Evolutionary conservation across 495 filamentous ascomycete genomes (phyloP), one percentile per base, ranked within the genome.

Genomic region (Penicillium nucicola): DNA sequence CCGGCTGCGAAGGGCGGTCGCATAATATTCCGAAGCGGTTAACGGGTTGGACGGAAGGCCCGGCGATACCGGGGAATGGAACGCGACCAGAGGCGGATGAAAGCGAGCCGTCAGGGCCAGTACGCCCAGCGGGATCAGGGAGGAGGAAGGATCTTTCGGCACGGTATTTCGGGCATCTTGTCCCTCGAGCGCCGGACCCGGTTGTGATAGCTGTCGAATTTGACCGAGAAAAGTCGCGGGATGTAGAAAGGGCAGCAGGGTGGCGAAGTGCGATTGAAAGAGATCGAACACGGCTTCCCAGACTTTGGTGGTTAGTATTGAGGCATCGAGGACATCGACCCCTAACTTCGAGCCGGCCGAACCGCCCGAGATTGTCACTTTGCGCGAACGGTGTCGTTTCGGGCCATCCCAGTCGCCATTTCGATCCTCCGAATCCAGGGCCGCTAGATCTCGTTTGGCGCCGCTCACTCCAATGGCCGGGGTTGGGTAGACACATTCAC

Each of bases 221-320:
- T 86, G 85, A 43, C 72, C 71, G 51, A 81, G 72, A 58, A 95
- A 86, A 0, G 86, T 89, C 1, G 87, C 84, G 12, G 87, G 77
- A 57, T 93, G 88, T 14, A 95, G 72, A 62, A 95, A 95, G 3
- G 90, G 88, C 40, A 95, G 76, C 41, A 92, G 83, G 0, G 89
- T 85, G 0, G 87, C 86, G 62, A 86, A 92, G 65, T 95, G 88
- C 13, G 88, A 75, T 68, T 90, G 84, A 65, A 89, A 95, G 40
- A 89, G 80, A 52, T 91, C 87, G 55, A 89, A 87, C 53, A 89
- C 64, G 28, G 69, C 80, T 54, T 82, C 81, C 84, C 84, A 89
- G 3, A 86, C 70, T 46, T 87, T 80, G 30, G 82, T 75, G n/a
- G 84, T 86, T 23, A 89, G 72, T 43, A 85, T 75, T 0, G 70